These are phyloP conservation scores for Fraxinus paxiana DNA, from an alignment of 305 asterid genomes.

Conservation along the genomic window DNA sequence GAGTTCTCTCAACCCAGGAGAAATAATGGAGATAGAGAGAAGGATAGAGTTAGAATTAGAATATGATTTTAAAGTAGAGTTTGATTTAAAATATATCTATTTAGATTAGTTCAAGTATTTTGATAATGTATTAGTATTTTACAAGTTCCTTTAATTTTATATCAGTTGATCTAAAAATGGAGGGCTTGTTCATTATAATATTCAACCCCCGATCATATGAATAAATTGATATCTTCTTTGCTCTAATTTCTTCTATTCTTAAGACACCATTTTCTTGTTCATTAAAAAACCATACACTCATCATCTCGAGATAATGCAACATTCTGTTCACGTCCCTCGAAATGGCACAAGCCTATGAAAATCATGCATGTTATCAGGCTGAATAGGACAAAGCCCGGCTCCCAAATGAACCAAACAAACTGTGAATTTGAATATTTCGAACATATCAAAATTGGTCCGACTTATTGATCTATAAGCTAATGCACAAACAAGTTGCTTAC, in stretches of 20 bases:
- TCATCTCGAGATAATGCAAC: background rate
- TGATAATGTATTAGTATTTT: background rate
- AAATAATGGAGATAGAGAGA: background rate
- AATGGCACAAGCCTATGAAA: background rate
- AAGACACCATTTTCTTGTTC: background rate
- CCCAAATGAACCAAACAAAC: background rate
- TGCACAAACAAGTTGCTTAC: conserved; percentile 38
- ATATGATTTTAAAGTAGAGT: background rate
- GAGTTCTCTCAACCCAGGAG: background rate
- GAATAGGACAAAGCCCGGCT: background rate
- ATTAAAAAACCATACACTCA: background rate
- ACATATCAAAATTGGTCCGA: background rate
- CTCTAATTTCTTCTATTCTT: background rate
- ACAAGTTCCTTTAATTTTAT: background rate
- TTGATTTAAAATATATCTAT: background rate
- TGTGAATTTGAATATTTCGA: background rate
- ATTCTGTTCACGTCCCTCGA: background rate
- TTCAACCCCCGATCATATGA: background rate
- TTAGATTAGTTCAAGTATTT: background rate
- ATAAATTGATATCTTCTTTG: background rate
- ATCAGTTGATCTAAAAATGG: background rate
- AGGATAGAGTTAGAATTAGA: background rate
- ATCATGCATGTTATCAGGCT: background rate
- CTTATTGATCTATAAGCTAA: background rate
- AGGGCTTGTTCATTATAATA: background rate